Percentiles rank a stretch among this genome's conserved stretches.
Conservation (phyloP, 2,329 filamentous ascomycete species). For the Fusarium setosum region DNA sequence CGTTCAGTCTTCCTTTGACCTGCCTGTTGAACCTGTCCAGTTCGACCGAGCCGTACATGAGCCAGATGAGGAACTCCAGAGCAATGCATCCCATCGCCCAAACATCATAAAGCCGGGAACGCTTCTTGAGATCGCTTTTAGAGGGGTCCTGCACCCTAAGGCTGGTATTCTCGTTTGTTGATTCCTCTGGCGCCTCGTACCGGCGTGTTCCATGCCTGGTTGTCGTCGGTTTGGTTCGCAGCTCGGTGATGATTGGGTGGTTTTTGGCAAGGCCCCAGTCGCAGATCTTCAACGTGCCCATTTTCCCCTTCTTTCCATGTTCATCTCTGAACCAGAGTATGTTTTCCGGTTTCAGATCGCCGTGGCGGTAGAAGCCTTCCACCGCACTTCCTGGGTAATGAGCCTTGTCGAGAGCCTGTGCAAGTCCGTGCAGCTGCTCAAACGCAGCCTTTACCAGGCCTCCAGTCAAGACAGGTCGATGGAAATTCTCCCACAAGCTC, state of each 20-base stretch:
- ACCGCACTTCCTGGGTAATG: background rate
- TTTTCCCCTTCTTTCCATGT: no score
- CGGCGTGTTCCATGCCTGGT: background rate
- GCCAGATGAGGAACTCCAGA: slow-evolving; percentile 42
- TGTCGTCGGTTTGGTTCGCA: background rate
- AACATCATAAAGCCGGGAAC: slow-evolving; percentile 39
- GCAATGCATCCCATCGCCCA: slow-evolving; percentile 44
- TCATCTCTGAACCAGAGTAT: slow-evolving; percentile 8
- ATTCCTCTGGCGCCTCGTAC: background rate
- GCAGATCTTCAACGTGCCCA: slow-evolving; percentile 9
- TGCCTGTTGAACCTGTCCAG: background rate
- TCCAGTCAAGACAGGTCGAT: background rate
- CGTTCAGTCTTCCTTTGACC: no score
- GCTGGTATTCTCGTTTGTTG: no score
- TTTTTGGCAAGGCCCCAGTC: slow-evolving; percentile 11
- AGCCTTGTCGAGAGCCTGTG: background rate
- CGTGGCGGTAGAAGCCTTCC: slow-evolving; percentile 1
- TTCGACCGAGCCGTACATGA: slow-evolving; percentile 23
- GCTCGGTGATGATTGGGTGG: background rate
- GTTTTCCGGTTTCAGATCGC: slow-evolving; percentile 20
- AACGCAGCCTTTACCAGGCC: background rate
- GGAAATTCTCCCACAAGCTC: background rate
- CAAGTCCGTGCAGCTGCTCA: background rate
- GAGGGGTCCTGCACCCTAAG: background rate
- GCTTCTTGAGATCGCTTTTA: background rate